These are phyloP conservation scores for Colletotrichum simmondsii DNA, from an alignment of 2,329 filamentous ascomycete species.

Conservation along the genomic window DNA sequence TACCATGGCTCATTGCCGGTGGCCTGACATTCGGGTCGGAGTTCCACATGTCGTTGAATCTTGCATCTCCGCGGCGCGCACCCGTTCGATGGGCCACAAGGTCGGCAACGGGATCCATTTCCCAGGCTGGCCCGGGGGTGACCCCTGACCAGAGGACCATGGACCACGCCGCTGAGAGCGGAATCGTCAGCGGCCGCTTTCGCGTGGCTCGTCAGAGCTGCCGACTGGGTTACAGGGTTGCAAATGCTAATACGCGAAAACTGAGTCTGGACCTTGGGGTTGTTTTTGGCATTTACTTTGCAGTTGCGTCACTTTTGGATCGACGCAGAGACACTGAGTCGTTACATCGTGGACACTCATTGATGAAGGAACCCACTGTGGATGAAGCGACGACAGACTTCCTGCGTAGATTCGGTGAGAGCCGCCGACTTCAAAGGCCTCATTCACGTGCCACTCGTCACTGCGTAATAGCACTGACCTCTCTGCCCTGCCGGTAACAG, in stretches of 20 bases:
- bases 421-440: background rate
- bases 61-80: constrained; percentile 29
- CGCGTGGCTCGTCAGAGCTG: background rate
- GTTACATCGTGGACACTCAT: background rate
- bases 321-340: background rate
- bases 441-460: background rate
- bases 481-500: background rate
- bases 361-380: background rate
- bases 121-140: background rate
- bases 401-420: background rate
- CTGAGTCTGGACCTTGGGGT: background rate
- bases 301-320: background rate
- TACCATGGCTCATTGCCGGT: constrained; percentile 11
- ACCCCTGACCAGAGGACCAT: background rate
- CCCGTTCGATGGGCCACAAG: background rate
- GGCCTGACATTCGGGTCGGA: constrained; percentile 30
- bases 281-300: background rate
- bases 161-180: background rate
- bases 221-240: background rate
- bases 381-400: background rate
- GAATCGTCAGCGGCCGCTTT: background rate
- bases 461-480: background rate
- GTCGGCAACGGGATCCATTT: background rate
- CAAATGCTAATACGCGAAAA: background rate
- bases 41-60: background rate